phyloP scores from a whole-genome alignment of 140 eudicot genomes.

The Senecio squalidus region DNA sequence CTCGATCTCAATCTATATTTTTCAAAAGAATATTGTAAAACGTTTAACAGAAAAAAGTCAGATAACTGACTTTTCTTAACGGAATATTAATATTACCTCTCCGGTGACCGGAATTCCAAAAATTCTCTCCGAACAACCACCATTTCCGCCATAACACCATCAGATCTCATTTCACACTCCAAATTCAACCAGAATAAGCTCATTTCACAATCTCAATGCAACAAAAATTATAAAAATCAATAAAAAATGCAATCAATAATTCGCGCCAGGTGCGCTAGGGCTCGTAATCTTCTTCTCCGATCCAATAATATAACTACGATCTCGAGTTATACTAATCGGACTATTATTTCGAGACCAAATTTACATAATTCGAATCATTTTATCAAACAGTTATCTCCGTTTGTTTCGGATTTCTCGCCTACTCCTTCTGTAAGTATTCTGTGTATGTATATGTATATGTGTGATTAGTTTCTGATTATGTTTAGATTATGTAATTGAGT shows the following conservation, averaged over 20 bases:
- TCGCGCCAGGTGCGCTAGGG: background rate
- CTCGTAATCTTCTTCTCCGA: background rate
- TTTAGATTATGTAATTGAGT: background rate
- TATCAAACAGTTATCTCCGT: too few species aligned
- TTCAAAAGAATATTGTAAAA: too few species aligned
- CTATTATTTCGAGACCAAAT: background rate
- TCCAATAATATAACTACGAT: background rate
- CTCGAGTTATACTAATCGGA: background rate
- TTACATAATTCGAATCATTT: too few species aligned
- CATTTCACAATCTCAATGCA: background rate
- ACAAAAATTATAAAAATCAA: background rate
- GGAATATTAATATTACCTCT: background rate
- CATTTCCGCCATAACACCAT: background rate
- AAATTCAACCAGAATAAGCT: background rate
- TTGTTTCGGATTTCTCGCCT: slow-evolving; percentile 43
- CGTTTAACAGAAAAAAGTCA: background rate
- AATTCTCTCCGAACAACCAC: background rate
- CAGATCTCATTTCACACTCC: background rate
- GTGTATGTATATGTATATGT: background rate
- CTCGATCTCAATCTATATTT: background rate
- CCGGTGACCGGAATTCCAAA: background rate
- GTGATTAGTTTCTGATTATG: background rate
- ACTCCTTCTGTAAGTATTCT: slow-evolving; percentile 31
- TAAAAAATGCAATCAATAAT: slow-evolving; percentile 2
- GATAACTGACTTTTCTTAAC: background rate